phyloP scores from a whole-genome alignment of 2,329 filamentous ascomycete species.

The Fusarium penzigii region DNA sequence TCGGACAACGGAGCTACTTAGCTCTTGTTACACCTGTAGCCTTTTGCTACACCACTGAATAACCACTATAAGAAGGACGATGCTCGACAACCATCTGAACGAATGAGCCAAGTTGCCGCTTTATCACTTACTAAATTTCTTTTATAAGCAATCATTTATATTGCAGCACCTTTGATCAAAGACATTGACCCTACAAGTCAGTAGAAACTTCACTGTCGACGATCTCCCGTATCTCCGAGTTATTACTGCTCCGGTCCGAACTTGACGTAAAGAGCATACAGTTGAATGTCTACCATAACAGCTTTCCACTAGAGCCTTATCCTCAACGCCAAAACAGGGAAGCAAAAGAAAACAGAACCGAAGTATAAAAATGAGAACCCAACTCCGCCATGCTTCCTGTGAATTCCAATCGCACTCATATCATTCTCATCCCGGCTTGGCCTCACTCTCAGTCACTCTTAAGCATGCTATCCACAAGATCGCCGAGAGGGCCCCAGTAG shows the following conservation, averaged over 20 bases:
- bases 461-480: conserved; percentile 97
- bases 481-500: conserved; percentile 94
- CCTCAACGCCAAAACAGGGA: conserved; percentile 4
- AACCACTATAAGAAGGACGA: no score
- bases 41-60: no score
- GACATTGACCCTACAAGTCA: no score
- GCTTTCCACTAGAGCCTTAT: conserved; percentile 3
- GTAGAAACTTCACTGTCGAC: neutral
- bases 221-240: neutral
- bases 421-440: conserved; percentile 6
- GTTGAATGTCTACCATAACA: conserved; percentile 10
- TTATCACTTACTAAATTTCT: no score
- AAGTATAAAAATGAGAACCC: conserved; percentile 6
- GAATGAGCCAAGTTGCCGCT: neutral
- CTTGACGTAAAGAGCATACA: conserved; percentile 19
- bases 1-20: neutral
- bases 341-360: no score
- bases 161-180: no score
- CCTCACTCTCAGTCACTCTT: conserved; percentile 70
- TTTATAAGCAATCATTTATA: no score
- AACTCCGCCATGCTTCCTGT: conserved; percentile 15
- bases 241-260: neutral
- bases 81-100: neutral
- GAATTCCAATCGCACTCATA: neutral
- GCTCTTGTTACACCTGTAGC: neutral